Conservation (phyloP, 208 protist genomes). For the Blechomonas ayalai region DNA sequence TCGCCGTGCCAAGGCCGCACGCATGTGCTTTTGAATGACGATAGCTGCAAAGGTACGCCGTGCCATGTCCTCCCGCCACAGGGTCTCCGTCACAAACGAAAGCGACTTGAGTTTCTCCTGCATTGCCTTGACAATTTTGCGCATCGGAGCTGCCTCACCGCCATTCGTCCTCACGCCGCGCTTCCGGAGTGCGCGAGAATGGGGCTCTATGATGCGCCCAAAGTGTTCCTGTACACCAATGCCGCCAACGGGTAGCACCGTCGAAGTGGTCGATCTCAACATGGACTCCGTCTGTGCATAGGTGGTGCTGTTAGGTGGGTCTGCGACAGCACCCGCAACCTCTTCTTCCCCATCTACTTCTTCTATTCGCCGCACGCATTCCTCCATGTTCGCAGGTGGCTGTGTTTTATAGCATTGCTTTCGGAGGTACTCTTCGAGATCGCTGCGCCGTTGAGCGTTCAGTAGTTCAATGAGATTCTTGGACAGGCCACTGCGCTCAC, state of each 20-base stretch:
- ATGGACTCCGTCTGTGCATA: no score
- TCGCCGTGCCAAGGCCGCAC: slow-evolving; percentile 32
- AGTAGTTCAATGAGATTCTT: slow-evolving; percentile 39
- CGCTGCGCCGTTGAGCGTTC: slow-evolving; percentile 38
- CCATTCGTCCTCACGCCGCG: no score
- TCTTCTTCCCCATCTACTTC: no score
- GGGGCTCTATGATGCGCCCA: no score
- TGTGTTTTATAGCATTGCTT: slow-evolving; percentile 12
- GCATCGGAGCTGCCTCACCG: no score
- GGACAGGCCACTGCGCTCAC: slow-evolving; percentile 37
- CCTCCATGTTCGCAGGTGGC: slow-evolving; percentile 13
- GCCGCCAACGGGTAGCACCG: no score
- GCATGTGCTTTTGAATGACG: slow-evolving; percentile 50
- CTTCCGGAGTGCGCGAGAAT: no score
- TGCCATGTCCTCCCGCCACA: slow-evolving; percentile 60
- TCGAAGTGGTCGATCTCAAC: no score
- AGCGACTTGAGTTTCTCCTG: slow-evolving; percentile 67
- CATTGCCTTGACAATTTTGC: slow-evolving; percentile 62
- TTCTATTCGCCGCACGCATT: slow-evolving; percentile 9
- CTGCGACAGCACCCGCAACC: no score
- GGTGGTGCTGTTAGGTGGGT: no score
- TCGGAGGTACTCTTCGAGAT: slow-evolving; percentile 55
- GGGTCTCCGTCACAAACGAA: slow-evolving; percentile 46
- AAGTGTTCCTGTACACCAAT: no score
- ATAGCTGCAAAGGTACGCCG: slow-evolving; percentile 43